A percentile compares a stretch with the other conserved stretches of the same genome.
Conservation (phyloP, 2,329 filamentous ascomycete genomes). For the Coniella vitis region DNA sequence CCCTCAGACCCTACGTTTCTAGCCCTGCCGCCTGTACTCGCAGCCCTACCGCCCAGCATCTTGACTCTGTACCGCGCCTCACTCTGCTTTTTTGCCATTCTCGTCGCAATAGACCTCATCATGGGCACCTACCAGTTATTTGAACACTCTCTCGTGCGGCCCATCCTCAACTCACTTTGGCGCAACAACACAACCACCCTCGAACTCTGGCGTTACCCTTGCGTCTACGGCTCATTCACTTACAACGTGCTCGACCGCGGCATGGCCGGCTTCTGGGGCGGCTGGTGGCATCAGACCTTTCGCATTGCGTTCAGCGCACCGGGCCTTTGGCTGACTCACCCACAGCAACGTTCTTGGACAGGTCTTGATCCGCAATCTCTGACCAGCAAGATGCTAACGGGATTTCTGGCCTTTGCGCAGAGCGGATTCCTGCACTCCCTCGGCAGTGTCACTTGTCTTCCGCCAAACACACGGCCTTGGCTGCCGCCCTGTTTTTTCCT, state of each 20-base stretch:
- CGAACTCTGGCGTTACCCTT: slow-evolving; percentile 47
- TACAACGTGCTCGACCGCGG: slow-evolving; percentile 58
- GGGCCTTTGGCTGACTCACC: slow-evolving; percentile 36
- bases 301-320: slow-evolving; percentile 64
- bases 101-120: slow-evolving; percentile 52
- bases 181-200: slow-evolving; percentile 24
- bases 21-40: slow-evolving; percentile 38
- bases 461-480: slow-evolving; percentile 38
- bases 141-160: slow-evolving; percentile 42
- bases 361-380: slow-evolving; percentile 25
- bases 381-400: slow-evolving; percentile 26
- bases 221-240: slow-evolving; percentile 47
- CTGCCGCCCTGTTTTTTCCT: slow-evolving; percentile 63
- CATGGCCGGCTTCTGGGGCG: slow-evolving; percentile 74
- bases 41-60: slow-evolving; percentile 34
- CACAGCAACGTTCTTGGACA: slow-evolving; percentile 21
- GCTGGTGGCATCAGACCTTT: slow-evolving; percentile 89
- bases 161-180: slow-evolving; percentile 36
- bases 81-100: slow-evolving; percentile 49
- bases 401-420: slow-evolving; percentile 53
- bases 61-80: slow-evolving; percentile 50
- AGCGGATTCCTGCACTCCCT: slow-evolving; percentile 64
- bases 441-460: slow-evolving; percentile 62
- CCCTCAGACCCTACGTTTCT: slow-evolving; percentile 35
- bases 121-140: slow-evolving; percentile 55